Base-by-base conservation (phyloP, 2,329 filamentous ascomycete genomes). In the Phyllosticta paracitricarpa region DNA sequence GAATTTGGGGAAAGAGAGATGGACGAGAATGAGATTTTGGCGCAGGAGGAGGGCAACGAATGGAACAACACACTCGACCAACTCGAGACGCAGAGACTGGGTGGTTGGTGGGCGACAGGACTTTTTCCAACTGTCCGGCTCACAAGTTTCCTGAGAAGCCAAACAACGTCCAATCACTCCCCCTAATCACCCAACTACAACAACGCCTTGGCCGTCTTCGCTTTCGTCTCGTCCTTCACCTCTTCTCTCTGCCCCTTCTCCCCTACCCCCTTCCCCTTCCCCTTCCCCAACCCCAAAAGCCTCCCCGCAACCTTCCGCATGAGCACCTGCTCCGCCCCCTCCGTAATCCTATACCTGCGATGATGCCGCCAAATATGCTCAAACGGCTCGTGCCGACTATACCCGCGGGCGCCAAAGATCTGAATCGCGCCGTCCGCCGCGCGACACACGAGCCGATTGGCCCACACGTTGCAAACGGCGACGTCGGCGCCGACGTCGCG, bases 341-440 rank as follows among this genome's bases (percentile, higher is more conserved):
- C 84, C 0, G 84, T 86, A 64, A 86, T 87, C 40, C 84, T 72
- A 66, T 86, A 86, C 25, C 82, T 74, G 51, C 84, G 73, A 69
- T 86, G 84, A 72, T 86, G 83, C 57, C 84, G 76, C 80, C 84
- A 86, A 57, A 86, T 86, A 65, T 86, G 83, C 71, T 86, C 83
- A 66, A 87, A 86, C 0, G 82, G 82, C 64, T 79, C 78, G 63
- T 84, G 81, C 48, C 82, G 73, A 51, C 78, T 81, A 67, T 85
- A 85, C 1, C 83, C 82, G 66, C 82, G 80, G 0, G 82, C 82
- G 6, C 84, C 84, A 66, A 83, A 79, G 10, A 84, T 79, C 74
- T 86, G 84, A 28, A 86, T 86, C 2, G 84, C 84, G 30, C 79
- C 75, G 67, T 87, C 84, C 2, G 84, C 84, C 2, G 83, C 82